phyloP scores from a whole-genome alignment of 495 filamentous ascomycete species.

The Penicillium flavigenum region DNA sequence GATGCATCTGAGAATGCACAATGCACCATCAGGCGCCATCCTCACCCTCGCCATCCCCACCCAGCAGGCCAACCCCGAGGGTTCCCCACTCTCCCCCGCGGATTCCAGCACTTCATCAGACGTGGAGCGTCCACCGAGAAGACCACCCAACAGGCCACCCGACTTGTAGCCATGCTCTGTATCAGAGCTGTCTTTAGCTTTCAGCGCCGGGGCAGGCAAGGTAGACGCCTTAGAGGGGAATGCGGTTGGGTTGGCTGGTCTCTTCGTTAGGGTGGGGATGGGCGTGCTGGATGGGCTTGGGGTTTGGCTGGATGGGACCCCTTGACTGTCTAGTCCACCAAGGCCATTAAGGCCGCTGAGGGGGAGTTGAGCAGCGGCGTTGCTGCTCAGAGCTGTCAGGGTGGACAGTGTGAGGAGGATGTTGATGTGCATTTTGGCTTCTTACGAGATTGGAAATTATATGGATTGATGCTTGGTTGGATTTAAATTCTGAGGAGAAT shows the following conservation, averaged over 20 bases:
- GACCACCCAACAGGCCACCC: no score
- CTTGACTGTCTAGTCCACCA: neutral
- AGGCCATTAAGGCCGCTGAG: neutral
- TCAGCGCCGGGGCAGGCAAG: no score
- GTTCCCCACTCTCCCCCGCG: no score
- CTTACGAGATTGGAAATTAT: neutral
- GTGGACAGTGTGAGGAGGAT: neutral
- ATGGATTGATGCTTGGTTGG: neutral
- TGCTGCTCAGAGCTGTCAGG: neutral
- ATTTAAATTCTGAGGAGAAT: neutral
- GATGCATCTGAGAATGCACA: no score
- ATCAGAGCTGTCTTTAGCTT: no score
- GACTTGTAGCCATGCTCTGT: no score
- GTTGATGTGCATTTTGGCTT: neutral
- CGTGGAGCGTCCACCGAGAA: no score
- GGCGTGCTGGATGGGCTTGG: neutral
- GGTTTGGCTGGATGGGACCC: neutral
- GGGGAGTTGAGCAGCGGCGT: neutral
- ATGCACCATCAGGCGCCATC: no score
- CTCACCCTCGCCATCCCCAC: no score
- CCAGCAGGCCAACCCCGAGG: no score
- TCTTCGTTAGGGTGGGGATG: neutral
- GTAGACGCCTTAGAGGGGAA: neutral
- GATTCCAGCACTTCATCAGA: no score
- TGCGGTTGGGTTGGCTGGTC: neutral